Percentiles rank a stretch among this genome's conserved stretches.
Conservation (phyloP, 2,329 filamentous ascomycete species). For the Beauveria sp. region DNA sequence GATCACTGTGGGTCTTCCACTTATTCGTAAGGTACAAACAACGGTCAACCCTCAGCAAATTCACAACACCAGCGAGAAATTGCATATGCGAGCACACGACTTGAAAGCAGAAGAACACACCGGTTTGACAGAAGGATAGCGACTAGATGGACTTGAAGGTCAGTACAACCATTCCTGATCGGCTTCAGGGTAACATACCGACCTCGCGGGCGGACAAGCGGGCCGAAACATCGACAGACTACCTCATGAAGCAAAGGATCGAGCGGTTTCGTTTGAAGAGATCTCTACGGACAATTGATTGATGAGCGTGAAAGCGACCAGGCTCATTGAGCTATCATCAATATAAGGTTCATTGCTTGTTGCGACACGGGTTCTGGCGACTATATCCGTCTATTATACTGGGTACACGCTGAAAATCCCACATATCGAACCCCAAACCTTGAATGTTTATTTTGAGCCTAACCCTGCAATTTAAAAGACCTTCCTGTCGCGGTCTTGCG, state of each 20-base stretch:
- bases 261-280: too few species aligned
- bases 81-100: too few species aligned
- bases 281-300: neutral
- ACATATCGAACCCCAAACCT: neutral
- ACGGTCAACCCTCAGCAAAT: neutral
- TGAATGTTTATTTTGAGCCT: slow-evolving; percentile 17
- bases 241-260: too few species aligned
- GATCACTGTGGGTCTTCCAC: neutral
- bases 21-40: neutral
- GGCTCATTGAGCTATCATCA: neutral
- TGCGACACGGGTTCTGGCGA: neutral
- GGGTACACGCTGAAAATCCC: neutral
- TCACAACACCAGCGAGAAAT: too few species aligned
- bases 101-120: too few species aligned
- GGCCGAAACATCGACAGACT: too few species aligned
- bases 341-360: neutral
- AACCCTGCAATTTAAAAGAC: slow-evolving; percentile 63
- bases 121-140: too few species aligned
- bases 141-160: too few species aligned
- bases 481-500: slow-evolving; percentile 95
- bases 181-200: too few species aligned
- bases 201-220: too few species aligned
- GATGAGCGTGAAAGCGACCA: too few species aligned
- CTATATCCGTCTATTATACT: neutral
- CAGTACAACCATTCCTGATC: too few species aligned